Percentiles rank a stretch among this genome's conserved stretches.
phyloP scores from a whole-genome alignment of 768 basidiomycete species.

The Pleurotus giganteus region DNA sequence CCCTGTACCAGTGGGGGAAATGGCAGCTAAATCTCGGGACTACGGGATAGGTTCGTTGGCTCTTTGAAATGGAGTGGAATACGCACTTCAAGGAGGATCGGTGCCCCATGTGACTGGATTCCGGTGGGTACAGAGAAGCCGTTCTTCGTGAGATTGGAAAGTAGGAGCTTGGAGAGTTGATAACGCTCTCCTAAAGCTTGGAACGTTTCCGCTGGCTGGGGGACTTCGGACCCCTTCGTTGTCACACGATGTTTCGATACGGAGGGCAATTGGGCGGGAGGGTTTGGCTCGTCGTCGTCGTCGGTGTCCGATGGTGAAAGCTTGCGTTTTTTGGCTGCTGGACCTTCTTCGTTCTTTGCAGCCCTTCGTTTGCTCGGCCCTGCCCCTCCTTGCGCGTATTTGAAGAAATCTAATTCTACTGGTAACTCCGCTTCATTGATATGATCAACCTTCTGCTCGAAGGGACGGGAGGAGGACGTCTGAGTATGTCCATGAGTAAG shows the following conservation, averaged over 20 bases:
- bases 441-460: not conserved
- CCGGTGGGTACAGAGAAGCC: conserved; percentile 72
- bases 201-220: conserved; percentile 57
- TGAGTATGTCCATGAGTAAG: not conserved
- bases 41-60: conserved; percentile 23
- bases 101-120: conserved; percentile 78
- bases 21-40: conserved; percentile 86
- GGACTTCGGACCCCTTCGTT: conserved; percentile 71
- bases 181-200: conserved; percentile 57
- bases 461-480: not conserved
- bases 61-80: not conserved
- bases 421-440: conserved; percentile 56
- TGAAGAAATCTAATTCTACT: conserved; percentile 87
- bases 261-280: conserved; percentile 11
- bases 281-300: conserved; percentile 21
- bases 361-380: conserved; percentile 52
- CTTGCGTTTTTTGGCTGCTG: conserved; percentile 33
- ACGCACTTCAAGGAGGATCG: conserved; percentile 75
- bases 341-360: conserved; percentile 16
- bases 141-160: conserved; percentile 60
- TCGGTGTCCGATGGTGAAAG: conserved; percentile 28
- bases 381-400: conserved; percentile 61
- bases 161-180: conserved; percentile 53
- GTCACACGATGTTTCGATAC: conserved; percentile 61
- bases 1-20: conserved; percentile 96